Conservation (phyloP, 2,329 filamentous ascomycete species). For the Paramyrothecium roridum region DNA sequence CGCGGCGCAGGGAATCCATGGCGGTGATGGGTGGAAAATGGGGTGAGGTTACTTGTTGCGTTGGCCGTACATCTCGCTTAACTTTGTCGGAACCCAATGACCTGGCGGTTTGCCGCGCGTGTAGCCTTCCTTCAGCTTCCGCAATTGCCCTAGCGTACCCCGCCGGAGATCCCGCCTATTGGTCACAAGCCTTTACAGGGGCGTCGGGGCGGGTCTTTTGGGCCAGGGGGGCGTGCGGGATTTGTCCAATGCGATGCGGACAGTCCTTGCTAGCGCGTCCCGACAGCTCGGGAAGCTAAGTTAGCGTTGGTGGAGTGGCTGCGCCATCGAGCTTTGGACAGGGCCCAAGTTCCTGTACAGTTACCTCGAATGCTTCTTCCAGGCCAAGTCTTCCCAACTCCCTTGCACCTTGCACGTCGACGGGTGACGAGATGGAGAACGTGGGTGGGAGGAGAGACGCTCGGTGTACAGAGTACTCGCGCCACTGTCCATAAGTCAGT, state of each 20-base stretch:
- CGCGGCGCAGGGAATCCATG: not conserved
- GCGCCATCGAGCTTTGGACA: conserved; percentile 21
- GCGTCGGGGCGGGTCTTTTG: not conserved
- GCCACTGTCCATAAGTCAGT: not conserved
- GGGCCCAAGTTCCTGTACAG: not conserved
- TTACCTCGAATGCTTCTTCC: not conserved
- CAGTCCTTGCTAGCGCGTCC: conserved; percentile 27
- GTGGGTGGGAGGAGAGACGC: not conserved
- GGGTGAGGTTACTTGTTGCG: not conserved
- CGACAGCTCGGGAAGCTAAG: conserved; percentile 33
- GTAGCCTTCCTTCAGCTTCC: not conserved
- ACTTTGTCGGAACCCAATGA: not conserved
- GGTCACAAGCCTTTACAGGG: not conserved
- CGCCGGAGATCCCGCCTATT: too few species aligned
- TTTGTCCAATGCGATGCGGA: not conserved
- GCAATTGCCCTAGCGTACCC: too few species aligned
- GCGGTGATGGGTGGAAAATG: not conserved
- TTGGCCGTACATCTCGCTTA: not conserved
- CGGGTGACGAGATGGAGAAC: not conserved
- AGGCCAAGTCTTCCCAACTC: not conserved
- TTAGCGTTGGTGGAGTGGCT: conserved; percentile 14
- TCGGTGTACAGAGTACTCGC: not conserved
- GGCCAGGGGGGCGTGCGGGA: not conserved
- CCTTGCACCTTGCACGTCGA: not conserved
- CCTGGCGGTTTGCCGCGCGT: not conserved